Evolutionary conservation across 1,284 basidiomycete species (phyloP), one percentile per base, ranked within the genome.

Genomic region (Tremellales sp.): DNA sequence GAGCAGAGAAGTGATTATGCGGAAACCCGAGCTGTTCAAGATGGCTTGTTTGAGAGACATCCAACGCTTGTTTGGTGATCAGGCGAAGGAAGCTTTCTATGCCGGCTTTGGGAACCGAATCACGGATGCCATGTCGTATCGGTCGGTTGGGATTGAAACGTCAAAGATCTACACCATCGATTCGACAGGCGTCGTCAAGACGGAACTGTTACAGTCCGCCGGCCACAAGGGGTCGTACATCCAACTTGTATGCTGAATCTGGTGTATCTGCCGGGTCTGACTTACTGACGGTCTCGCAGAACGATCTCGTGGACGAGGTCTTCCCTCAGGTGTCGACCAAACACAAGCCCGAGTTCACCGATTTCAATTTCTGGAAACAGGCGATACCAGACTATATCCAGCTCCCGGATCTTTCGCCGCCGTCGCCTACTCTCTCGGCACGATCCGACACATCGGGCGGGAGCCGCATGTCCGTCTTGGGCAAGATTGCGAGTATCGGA

Each of bases 1-100:
- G 7, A 29, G 5, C 56, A 91, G 90, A 3, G 92, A 97, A 73
- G 92, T 97, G n/a, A 93, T 97, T 62, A 86, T 95, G 84, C 84
- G 93, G 31, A 97, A 98, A 74, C 95, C 95, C 0, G 95, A 99
- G 68, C 82, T 98, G 25, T 99, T 99, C 81, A 99, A 99, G 77
- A 99, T 99, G 95, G 94, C 95, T 3, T 97, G 93, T 73, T 74
- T 99, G 55, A 80, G 93, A 31, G 95, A 99, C 72, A 97, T 99
- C 48, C 90, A 92, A 60, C 79, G 92, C 24, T 73, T 98, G 7
- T 99, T 97, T 66, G 87, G 88, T 7, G 79, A 81, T 21, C 77
- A 78, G 26, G 73, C 78, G 6, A 78, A 80, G 50, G 84, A 83
- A 50, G 72, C 71, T 6, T 99, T 99, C 74, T 98, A 94, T 67